phyloP scores from a whole-genome alignment of 192 early-diverging fungal species.

The Umbelopsis sp. region DNA sequence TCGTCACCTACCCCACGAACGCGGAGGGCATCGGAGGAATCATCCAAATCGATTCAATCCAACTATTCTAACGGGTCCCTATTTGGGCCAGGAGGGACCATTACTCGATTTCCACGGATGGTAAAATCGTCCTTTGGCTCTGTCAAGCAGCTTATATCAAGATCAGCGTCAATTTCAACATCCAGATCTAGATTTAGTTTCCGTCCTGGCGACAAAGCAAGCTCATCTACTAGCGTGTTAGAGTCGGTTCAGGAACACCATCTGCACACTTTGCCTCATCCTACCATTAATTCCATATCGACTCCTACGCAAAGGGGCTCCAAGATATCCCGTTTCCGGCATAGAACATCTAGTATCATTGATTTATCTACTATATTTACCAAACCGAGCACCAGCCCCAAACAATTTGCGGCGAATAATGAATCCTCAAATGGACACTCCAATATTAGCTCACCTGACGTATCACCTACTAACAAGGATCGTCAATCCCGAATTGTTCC shows the following conservation, averaged over 20 bases:
- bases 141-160: constrained; percentile 32
- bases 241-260: not conserved
- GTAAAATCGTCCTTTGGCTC: constrained; percentile 31
- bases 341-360: constrained; percentile 20
- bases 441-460: not conserved
- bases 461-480: constrained; percentile 4
- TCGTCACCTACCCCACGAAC: constrained; percentile 5
- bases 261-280: constrained; percentile 3
- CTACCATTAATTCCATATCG: not conserved
- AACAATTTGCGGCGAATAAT: not conserved
- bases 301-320: constrained; percentile 8
- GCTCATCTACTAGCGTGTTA: not conserved
- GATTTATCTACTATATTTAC: constrained; percentile 9
- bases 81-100: constrained; percentile 33
- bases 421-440: not conserved
- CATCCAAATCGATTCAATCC: constrained; percentile 30
- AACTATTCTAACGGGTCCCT: constrained; percentile 33
- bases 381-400: not conserved
- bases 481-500: not conserved
- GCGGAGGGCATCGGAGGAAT: not conserved
- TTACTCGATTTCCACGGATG: constrained; percentile 28
- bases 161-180: constrained; percentile 16
- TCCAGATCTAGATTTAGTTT: constrained; percentile 13
- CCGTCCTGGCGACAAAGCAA: not conserved
- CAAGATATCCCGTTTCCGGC: constrained; percentile 1